Conservation (phyloP, 179 eudicot genomes). For the Vitellaria paradoxa region DNA sequence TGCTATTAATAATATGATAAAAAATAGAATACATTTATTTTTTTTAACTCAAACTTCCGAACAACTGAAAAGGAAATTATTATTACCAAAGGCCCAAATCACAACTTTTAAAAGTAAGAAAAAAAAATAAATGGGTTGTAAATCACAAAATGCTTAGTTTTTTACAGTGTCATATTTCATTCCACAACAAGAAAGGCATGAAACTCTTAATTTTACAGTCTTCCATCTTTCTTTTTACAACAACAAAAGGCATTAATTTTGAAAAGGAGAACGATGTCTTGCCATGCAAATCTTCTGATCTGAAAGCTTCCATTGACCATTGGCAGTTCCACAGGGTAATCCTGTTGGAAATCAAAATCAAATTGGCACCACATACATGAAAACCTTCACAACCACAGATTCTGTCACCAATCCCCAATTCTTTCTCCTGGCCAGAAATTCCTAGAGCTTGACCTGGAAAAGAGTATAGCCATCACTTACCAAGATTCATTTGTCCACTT, state of each 20-base stretch:
- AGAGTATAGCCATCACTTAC: no score
- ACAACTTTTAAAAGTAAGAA: no score
- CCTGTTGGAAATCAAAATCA: neutral
- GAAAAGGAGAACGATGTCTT: neutral
- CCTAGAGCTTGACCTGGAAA: neutral
- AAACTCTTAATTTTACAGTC: neutral
- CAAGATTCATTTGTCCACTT: neutral
- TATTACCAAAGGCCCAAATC: no score
- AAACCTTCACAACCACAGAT: neutral
- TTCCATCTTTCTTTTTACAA: neutral
- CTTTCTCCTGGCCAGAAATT: neutral
- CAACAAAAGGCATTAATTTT: neutral
- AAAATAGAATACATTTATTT: no score
- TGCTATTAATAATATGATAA: no score
- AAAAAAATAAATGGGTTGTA: no score
- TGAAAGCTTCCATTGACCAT: neutral
- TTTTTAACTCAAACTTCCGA: no score
- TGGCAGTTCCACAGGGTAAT: no score
- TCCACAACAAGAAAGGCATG: no score
- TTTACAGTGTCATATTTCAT: no score
- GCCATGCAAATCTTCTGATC: neutral
- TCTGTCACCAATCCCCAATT: neutral
- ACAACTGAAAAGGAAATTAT: no score
- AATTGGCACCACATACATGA: neutral
- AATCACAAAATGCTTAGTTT: no score